Percentiles rank a stretch among this genome's conserved stretches.
Evolutionary conservation across 768 basidiomycete genomes (phyloP).

Genomic region (Mycena vitilis): DNA sequence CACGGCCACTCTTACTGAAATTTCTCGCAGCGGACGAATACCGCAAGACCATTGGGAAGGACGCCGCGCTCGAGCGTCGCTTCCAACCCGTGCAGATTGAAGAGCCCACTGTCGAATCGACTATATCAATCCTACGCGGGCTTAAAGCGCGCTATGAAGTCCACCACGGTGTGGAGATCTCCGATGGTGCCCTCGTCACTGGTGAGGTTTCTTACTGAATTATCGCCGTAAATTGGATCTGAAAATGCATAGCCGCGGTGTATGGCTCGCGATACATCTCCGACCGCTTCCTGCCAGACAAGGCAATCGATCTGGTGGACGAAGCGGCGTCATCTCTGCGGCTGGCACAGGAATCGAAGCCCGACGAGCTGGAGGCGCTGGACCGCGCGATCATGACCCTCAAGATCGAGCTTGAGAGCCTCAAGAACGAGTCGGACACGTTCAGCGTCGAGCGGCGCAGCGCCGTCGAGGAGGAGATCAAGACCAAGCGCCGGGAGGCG

Average conservation of each 20-base stretch:
- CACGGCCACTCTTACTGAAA: not conserved
- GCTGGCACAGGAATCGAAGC: slow-evolving; percentile 90
- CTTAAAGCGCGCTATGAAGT: slow-evolving; percentile 89
- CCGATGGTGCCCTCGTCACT: slow-evolving; percentile 89
- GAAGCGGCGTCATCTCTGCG: slow-evolving; percentile 91
- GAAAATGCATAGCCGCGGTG: slow-evolving; percentile 73
- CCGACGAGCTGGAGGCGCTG: slow-evolving; percentile 84
- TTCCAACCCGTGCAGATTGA: slow-evolving; percentile 93
- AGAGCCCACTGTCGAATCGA: slow-evolving; percentile 87
- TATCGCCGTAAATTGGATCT: too few species aligned
- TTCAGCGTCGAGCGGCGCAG: slow-evolving; percentile 81
- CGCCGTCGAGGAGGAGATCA: slow-evolving; percentile 74
- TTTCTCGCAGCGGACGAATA: slow-evolving; percentile 79
- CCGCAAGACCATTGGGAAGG: slow-evolving; percentile 91
- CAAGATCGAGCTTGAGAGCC: slow-evolving; percentile 89
- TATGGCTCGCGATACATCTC: slow-evolving; percentile 89
- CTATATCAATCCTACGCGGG: slow-evolving; percentile 89
- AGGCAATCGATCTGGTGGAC: slow-evolving; percentile 92
- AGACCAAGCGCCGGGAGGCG: slow-evolving; percentile 72
- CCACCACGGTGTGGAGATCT: slow-evolving; percentile 93
- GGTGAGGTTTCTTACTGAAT: slow-evolving; percentile 62
- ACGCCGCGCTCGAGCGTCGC: slow-evolving; percentile 89
- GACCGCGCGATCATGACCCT: slow-evolving; percentile 88
- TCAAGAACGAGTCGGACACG: slow-evolving; percentile 89
- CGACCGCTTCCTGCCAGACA: slow-evolving; percentile 90